Base-by-base conservation (phyloP, 2,329 filamentous ascomycete species). In the Pseudogymnoascus sp. region DNA sequence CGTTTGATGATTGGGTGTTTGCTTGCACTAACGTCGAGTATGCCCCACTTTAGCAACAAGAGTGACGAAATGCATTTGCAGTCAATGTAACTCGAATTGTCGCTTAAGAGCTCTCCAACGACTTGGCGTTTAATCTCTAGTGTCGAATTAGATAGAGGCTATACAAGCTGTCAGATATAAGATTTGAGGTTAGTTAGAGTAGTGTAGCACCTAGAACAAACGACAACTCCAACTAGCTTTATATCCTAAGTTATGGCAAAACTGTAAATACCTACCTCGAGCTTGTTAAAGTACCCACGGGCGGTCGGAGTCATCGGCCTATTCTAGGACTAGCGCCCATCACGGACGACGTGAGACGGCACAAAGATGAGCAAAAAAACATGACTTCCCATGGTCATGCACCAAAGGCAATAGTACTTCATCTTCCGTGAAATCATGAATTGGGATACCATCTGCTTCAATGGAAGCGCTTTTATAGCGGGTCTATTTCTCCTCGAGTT, bases 401-500 rank as follows among this genome's bases (percentile, higher is more conserved):
- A 21, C 13, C 37, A 48, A 63, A 62, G 51, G 8, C 10, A 78
- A 73, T 34, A 80, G 69, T 45, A 74, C 73, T 13, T 54, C 4
- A 3, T 54, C 25, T 1, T 19, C 25, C 31, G 1, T 23, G 4
- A 54, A 66, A 74, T 70, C 64, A 72, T 73, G 69, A 72, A 77
- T 65, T 73, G 70, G 67, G 73, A 77, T 63, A 65, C 25, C 6
- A 66, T 78, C 6, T 68, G 69, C 19, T 81, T 78, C 70, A 79
- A 79, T 66, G 68, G 75, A 39, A 75, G 75, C 14, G 73, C 73
- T 25, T 80, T 83, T 63, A 70, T 81, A 48, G 74, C 75, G 10
- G 75, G 76, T 1, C 73, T 82, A 0, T 82, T 82, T 67, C 69
- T 83, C 10, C 76, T 84, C 39, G 81, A 83, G 66, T 79, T 73